Evolutionary conservation across 108 stramenopile species (phyloP).

Genomic region (Craspedostauros australis): DNA sequence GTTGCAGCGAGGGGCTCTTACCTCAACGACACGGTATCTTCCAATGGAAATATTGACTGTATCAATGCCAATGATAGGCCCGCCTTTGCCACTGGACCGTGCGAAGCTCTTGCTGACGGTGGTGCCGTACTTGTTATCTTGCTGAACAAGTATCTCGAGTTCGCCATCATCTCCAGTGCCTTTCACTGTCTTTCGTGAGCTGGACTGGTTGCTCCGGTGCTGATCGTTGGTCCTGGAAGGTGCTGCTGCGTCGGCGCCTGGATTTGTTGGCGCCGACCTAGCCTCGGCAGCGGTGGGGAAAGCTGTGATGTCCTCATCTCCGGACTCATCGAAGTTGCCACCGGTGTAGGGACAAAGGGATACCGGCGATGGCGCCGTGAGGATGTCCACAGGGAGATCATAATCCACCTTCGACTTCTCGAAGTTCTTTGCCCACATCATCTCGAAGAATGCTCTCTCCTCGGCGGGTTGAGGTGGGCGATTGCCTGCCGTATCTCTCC

Average conservation of each 20-base stretch:
- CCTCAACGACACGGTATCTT: constrained; percentile 84
- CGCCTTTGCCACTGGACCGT: constrained; percentile 35
- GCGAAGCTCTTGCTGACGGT: constrained; percentile 83
- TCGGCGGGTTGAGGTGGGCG: constrained; percentile 90
- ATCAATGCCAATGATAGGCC: constrained; percentile 47
- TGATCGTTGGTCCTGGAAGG: background rate
- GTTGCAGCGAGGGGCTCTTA: constrained; percentile 17
- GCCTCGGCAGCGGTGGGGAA: constrained; percentile 18
- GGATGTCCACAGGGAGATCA: constrained; percentile 61
- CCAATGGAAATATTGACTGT: constrained; percentile 82
- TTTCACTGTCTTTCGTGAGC: constrained; percentile 16
- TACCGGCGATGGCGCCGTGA: constrained; percentile 76
- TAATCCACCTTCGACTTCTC: constrained; percentile 75
- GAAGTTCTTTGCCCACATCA: constrained; percentile 93
- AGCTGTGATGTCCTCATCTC: constrained; percentile 19
- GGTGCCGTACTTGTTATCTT: constrained; percentile 84
- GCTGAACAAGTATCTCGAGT: constrained; percentile 54
- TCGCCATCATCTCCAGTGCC: constrained; percentile 41
- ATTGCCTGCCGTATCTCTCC: constrained; percentile 88
- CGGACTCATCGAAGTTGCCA: constrained; percentile 37
- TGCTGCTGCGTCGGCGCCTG: background rate
- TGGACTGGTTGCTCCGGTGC: background rate
- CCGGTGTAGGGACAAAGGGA: constrained; percentile 71
- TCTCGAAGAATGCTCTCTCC: constrained; percentile 88
- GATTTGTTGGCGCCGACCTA: background rate